These are phyloP conservation scores for Sugiyamaella smithiae DNA, from an alignment of 805 yeast species.

Conservation along the genomic window DNA sequence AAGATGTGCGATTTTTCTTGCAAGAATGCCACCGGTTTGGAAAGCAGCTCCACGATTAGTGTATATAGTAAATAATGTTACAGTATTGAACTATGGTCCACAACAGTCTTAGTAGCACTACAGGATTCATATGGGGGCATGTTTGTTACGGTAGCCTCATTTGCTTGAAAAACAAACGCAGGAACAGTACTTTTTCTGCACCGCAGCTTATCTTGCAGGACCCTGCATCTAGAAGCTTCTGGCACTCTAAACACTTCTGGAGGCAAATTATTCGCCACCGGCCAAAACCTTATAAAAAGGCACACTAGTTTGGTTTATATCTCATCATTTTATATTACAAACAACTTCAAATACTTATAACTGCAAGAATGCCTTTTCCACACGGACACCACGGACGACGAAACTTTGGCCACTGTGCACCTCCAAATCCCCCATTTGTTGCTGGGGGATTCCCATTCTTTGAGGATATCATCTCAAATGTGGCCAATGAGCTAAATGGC, in stretches of 20 bases:
- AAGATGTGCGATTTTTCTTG: slow-evolving; percentile 77
- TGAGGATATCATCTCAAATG: slow-evolving; percentile 1
- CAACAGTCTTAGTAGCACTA: too few relatives aligned
- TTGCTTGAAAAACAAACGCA: not conserved
- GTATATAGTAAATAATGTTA: too few relatives aligned
- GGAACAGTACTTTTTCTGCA: too few relatives aligned
- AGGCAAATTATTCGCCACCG: slow-evolving; percentile 8
- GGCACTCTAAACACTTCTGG: not conserved
- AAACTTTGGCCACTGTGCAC: too few relatives aligned
- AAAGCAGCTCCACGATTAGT: not conserved
- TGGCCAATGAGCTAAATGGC: not conserved
- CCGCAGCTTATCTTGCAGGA: slow-evolving; percentile 5
- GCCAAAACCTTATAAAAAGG: not conserved
- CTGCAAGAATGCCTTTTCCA: too few relatives aligned
- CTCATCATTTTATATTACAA: not conserved
- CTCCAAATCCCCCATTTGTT: too few relatives aligned
- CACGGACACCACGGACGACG: too few relatives aligned
- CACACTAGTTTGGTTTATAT: not conserved
- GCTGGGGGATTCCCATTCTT: not conserved
- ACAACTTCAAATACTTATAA: not conserved
- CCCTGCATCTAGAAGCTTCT: slow-evolving; percentile 13
- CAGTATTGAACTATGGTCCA: too few relatives aligned
- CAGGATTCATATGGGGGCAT: too few relatives aligned
- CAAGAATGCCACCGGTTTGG: slow-evolving; percentile 86
- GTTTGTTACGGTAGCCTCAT: too few relatives aligned